Conservation (phyloP, 345 rosid species). For the Murraya paniculata region DNA sequence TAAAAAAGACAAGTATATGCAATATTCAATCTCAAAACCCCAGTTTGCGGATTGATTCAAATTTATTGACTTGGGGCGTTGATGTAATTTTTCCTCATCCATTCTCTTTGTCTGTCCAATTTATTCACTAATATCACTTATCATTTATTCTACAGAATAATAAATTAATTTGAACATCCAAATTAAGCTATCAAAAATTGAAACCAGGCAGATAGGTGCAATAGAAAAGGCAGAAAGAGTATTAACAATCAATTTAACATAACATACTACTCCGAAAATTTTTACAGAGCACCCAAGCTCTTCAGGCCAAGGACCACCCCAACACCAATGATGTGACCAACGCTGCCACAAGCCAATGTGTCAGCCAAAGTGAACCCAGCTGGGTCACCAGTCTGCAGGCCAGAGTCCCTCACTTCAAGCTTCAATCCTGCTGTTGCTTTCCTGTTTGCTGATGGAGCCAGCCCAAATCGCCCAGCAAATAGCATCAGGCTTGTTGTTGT, state of each 20-base stretch:
- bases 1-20: too few relatives aligned
- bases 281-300: conserved; percentile 73
- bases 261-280: background rate
- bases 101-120: too few relatives aligned
- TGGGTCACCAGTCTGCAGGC: conserved; percentile 90
- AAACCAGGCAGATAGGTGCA: background rate
- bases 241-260: background rate
- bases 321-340: conserved; percentile 91
- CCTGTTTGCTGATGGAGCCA: conserved; percentile 97
- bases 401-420: conserved; percentile 84
- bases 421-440: conserved; percentile 90
- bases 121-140: too few relatives aligned
- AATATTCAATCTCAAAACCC: too few relatives aligned
- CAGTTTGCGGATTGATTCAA: too few relatives aligned
- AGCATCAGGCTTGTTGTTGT: conserved; percentile 78
- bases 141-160: too few relatives aligned
- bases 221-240: background rate
- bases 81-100: too few relatives aligned
- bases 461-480: conserved; percentile 92
- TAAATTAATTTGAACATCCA: too few relatives aligned
- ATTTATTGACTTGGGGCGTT: too few relatives aligned
- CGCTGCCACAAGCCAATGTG: conserved; percentile 85
- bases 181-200: too few relatives aligned
- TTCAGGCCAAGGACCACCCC: conserved; percentile 93
- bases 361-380: conserved; percentile 97